Evolutionary conservation across 2,329 filamentous ascomycete species (phyloP).

Genomic region (Tolypocladium album): DNA sequence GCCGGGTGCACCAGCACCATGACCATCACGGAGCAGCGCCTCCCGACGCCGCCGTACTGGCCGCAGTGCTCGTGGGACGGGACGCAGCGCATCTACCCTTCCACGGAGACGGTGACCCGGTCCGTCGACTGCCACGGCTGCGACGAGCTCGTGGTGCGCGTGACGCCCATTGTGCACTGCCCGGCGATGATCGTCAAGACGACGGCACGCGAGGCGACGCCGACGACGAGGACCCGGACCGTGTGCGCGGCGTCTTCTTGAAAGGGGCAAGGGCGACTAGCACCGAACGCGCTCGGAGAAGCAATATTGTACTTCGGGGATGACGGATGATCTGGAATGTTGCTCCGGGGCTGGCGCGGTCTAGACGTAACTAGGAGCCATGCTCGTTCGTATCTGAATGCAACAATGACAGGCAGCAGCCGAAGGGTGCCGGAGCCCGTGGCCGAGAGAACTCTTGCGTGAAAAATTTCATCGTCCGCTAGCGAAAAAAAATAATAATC

Average conservation of each 20-base stretch:
- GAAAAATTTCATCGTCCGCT: not conserved
- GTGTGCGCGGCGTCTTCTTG: conserved; percentile 12
- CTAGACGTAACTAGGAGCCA: not conserved
- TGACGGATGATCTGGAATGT: not conserved
- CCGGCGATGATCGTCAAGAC: conserved; percentile 12
- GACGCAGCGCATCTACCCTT: conserved; percentile 14
- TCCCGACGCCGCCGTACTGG: conserved; percentile 18
- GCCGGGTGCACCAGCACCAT: conserved; percentile 14
- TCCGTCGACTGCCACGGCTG: conserved; percentile 22
- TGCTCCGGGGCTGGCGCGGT: not conserved
- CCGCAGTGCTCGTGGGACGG: conserved; percentile 11
- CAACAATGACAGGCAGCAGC: not conserved
- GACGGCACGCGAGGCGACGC: conserved; percentile 7
- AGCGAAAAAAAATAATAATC: not conserved
- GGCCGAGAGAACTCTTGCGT: not conserved
- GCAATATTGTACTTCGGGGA: not conserved
- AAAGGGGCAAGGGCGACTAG: not conserved
- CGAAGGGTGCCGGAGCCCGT: not conserved
- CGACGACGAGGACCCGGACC: conserved; percentile 15
- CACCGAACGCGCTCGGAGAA: not conserved
- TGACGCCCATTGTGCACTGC: conserved; percentile 12
- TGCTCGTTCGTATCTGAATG: not conserved
- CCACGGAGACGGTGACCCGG: conserved; percentile 12
- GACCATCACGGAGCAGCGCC: conserved; percentile 11
- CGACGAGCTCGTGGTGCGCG: conserved; percentile 10